Percentiles rank a stretch among this genome's conserved stretches.
Conservation (phyloP, 2,329 filamentous ascomycete genomes). For the Magnaporthiopsis rhizophila region DNA sequence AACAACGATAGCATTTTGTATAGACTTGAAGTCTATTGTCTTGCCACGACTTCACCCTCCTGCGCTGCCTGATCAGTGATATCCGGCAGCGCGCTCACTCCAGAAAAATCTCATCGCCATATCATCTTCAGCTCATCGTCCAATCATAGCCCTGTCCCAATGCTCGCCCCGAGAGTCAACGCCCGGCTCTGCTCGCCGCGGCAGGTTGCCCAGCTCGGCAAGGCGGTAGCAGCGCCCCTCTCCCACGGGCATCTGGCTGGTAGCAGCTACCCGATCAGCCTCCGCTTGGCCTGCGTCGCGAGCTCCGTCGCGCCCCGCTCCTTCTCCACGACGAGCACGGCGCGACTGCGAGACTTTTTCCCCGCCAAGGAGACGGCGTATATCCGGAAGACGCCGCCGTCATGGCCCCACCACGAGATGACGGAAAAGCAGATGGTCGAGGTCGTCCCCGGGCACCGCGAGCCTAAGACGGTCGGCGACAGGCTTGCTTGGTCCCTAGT, state of each 20-base stretch:
- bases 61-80: not conserved
- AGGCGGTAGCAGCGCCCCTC: conserved; percentile 15
- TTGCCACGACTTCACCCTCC: not conserved
- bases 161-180: conserved; percentile 23
- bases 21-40: not conserved
- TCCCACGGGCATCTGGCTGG: conserved; percentile 11
- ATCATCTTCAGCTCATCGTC: not conserved
- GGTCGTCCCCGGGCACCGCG: conserved; percentile 69
- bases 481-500: conserved; percentile 71
- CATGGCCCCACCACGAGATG: conserved; percentile 67
- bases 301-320: conserved; percentile 16
- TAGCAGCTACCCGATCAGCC: conserved; percentile 11
- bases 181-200: conserved; percentile 22
- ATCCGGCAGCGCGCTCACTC: not conserved
- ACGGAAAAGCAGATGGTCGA: conserved; percentile 70
- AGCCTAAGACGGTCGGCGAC: conserved; percentile 66
- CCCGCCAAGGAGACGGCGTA: conserved; percentile 51
- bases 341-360: conserved; percentile 51
- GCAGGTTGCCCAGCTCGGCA: conserved; percentile 21
- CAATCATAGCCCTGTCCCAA: conserved; percentile 7
- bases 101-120: not conserved
- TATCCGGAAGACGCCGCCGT: conserved; percentile 54
- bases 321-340: conserved; percentile 42
- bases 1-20: not conserved
- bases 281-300: conserved; percentile 1